These are phyloP conservation scores for Thraustochytrium striatum DNA, from an alignment of 352 stramenopile species.

Conservation along the genomic window DNA sequence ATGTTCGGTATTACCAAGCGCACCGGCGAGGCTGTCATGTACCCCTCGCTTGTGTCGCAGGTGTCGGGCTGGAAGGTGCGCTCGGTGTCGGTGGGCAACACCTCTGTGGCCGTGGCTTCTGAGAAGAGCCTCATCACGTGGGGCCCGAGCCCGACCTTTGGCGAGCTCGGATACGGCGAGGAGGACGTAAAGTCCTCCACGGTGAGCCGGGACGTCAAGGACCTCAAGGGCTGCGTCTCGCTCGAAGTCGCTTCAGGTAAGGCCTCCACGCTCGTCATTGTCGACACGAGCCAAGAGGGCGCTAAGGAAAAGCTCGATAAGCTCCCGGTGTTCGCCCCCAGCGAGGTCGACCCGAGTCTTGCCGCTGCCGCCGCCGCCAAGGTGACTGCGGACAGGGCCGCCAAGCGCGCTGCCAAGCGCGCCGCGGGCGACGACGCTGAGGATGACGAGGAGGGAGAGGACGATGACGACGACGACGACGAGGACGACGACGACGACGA, in stretches of 20 bases:
- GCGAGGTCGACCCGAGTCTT: conserved; percentile 33
- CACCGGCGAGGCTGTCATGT: conserved; percentile 41
- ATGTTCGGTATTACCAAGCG: conserved; percentile 49
- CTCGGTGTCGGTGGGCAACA: conserved; percentile 38
- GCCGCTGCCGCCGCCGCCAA: conserved; percentile 27
- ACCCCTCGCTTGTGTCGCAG: neutral
- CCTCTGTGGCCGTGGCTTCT: conserved; percentile 36
- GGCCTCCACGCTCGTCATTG: conserved; percentile 25
- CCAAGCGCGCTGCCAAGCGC: conserved; percentile 6
- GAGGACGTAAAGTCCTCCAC: conserved; percentile 30
- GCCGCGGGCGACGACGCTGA: neutral
- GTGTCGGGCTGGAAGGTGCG: conserved; percentile 29
- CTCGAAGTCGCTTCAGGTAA: conserved; percentile 33
- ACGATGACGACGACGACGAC: neutral
- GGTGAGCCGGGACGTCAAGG: conserved; percentile 35
- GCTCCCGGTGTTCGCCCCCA: conserved; percentile 18
- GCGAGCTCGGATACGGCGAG: conserved; percentile 46
- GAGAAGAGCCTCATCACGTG: conserved; percentile 43
- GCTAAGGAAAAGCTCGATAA: conserved; percentile 31
- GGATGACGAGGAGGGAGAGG: conserved; percentile 29
- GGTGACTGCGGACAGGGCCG: neutral
- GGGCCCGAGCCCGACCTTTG: conserved; percentile 45
- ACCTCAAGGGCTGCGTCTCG: conserved; percentile 7
- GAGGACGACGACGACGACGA: conserved; percentile 38
- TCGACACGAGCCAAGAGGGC: conserved; percentile 8